Percentiles rank a stretch among this genome's conserved stretches.
Conservation (phyloP, 2,329 filamentous ascomycete genomes). For the Nothophaeocryptopus gaeumannii region DNA sequence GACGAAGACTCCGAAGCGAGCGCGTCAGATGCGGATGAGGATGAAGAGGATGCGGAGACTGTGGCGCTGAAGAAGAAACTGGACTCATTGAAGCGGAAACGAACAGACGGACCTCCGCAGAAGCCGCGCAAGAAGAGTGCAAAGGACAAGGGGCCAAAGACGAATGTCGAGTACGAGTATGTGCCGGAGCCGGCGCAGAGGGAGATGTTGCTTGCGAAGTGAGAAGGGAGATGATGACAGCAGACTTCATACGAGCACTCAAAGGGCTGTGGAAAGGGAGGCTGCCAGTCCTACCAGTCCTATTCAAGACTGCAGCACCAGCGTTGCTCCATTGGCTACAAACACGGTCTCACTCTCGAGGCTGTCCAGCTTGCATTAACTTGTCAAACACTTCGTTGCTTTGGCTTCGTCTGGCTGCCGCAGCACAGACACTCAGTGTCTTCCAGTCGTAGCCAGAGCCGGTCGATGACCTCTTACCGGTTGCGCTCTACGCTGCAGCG, state of each 20-base stretch:
- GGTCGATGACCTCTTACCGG: too few relatives aligned
- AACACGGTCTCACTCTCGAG: too few relatives aligned
- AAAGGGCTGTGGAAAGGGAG: too few relatives aligned
- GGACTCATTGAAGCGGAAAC: conserved; percentile 57
- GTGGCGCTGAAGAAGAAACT: conserved; percentile 57
- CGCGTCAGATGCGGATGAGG: conserved; percentile 46
- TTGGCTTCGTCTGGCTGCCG: too few relatives aligned
- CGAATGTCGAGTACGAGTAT: conserved; percentile 76
- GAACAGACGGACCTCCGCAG: conserved; percentile 47
- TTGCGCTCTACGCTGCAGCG: too few relatives aligned
- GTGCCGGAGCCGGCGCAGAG: conserved; percentile 59
- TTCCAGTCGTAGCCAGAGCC: too few relatives aligned
- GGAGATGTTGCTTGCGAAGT: conserved; percentile 35
- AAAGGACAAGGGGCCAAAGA: conserved; percentile 55
- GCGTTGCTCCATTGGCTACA: too few relatives aligned
- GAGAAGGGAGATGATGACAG: background rate
- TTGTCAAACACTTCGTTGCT: too few relatives aligned
- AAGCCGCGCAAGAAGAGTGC: conserved; percentile 59
- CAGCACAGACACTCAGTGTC: too few relatives aligned
- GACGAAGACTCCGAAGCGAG: conserved; percentile 46
- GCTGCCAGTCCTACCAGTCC: too few relatives aligned
- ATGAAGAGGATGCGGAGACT: conserved; percentile 52
- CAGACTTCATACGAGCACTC: background rate
- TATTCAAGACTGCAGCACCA: too few relatives aligned
- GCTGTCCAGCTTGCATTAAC: too few relatives aligned